Percentiles rank a stretch among this genome's conserved stretches.
Conservation (phyloP, 2,329 filamentous ascomycete species). For the Pseudogymnoascus sp. region DNA sequence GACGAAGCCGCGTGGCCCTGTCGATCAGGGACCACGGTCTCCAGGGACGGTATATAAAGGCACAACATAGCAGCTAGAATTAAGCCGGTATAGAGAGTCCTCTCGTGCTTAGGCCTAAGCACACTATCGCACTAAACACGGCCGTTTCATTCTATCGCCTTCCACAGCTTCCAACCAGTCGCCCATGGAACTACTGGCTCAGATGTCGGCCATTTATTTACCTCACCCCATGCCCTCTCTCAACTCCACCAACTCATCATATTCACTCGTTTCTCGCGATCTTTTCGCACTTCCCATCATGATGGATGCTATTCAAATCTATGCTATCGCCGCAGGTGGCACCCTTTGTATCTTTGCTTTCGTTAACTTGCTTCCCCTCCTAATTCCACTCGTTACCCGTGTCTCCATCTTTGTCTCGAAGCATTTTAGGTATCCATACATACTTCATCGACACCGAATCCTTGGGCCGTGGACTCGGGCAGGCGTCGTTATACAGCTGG, state of each 20-base stretch:
- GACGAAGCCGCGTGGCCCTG: neutral
- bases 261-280: no score
- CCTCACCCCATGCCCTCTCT: neutral
- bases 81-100: neutral
- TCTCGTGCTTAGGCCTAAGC: neutral
- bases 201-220: neutral
- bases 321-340: constrained; percentile 1
- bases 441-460: no score
- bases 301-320: constrained; percentile 9
- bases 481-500: no score
- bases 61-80: neutral
- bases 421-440: no score
- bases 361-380: neutral
- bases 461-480: no score
- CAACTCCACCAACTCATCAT: neutral
- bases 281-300: no score
- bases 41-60: neutral
- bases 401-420: no score
- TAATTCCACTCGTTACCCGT: no score
- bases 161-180: neutral
- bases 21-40: neutral
- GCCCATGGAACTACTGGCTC: neutral
- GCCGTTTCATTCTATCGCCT: neutral
- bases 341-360: constrained; percentile 6
- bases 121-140: neutral